Evolutionary conservation across 306 rosid species (phyloP), one percentile per base, ranked within the genome.

Genomic region (Cucurbita moschata): DNA sequence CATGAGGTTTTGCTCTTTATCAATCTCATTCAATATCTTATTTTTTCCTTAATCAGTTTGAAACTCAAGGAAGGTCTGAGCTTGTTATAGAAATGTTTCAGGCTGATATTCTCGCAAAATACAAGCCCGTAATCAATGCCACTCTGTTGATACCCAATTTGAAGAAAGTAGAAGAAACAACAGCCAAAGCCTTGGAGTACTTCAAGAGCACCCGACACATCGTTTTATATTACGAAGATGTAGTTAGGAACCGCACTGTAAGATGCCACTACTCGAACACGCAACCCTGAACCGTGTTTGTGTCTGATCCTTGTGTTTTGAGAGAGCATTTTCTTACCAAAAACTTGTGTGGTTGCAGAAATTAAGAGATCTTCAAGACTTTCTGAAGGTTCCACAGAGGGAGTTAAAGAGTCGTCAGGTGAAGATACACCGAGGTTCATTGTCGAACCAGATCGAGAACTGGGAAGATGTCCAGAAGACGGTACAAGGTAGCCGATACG

Each of bases 21-120:
- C 4, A 18, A 46, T 80, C 56, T 68, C 72, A 47, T 7, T 15
- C 43, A 70, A 23, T 68, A 47, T 12, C 42, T 67, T 40, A 10
- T 14, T 68, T 68, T 30, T 50, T 47, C 50, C 23, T 66, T 9
- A 46, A 67, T 67, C 72, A 44, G 53, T 66, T 43, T 66, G 54
- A 30, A 30, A 30, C 35, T 30, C 35, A 30, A 65, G 66, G 66
- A 26, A 23, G 73, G 14, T 69, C 57, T 69, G 75, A 76, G 60
- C 75, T 56, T 9, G 52, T 44, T 54, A 10, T n/a, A 62, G 65
- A 56, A 76, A 71, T 77, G 76, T 79, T 87, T 79, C 96, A 91
- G 99, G 99, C 99, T 46, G 88, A 84, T 67, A 83, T 89, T 75
- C 96, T 95, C 15, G 95, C 99, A 77, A 83, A 85, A 75, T 95